phyloP scores from a whole-genome alignment of 441 rosid genomes.

The Gossypium davidsonii region DNA sequence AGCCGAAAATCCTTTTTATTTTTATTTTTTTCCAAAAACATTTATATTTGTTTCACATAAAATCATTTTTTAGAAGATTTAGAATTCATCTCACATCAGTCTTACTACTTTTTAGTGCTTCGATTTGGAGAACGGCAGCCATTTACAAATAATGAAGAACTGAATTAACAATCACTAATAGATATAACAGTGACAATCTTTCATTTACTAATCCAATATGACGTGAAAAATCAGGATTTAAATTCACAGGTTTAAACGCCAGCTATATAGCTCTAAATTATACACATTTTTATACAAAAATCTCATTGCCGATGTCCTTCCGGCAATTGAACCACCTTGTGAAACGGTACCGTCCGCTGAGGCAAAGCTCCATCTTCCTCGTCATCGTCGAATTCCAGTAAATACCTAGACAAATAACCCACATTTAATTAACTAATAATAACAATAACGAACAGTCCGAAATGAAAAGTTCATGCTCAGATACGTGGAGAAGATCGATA shows the following conservation, averaged over 20 bases:
- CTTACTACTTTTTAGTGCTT: not conserved
- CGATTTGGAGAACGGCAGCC: not conserved
- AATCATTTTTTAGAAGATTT: no score
- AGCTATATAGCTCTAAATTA: not conserved
- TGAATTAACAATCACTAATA: not conserved
- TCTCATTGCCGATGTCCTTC: slow-evolving; percentile 71
- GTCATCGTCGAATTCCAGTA: slow-evolving; percentile 89
- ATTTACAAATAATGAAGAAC: not conserved
- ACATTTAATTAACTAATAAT: not conserved
- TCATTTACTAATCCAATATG: not conserved
- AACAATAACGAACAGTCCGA: not conserved
- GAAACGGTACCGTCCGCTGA: slow-evolving; percentile 69
- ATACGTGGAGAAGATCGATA: not conserved
- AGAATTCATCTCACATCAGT: no score
- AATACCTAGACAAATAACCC: slow-evolving; percentile 40
- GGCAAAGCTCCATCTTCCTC: slow-evolving; percentile 93
- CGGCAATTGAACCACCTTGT: slow-evolving; percentile 75
- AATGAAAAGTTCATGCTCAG: not conserved
- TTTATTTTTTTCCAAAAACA: no score
- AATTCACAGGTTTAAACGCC: slow-evolving; percentile 18
- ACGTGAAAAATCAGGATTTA: not conserved
- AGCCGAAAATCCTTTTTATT: no score
- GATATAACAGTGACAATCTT: not conserved
- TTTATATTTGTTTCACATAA: no score
- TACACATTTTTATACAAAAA: slow-evolving; percentile 6